Evolutionary conservation across 2,329 filamentous ascomycete species (phyloP).

Genomic region (Alternaria incomplexa): DNA sequence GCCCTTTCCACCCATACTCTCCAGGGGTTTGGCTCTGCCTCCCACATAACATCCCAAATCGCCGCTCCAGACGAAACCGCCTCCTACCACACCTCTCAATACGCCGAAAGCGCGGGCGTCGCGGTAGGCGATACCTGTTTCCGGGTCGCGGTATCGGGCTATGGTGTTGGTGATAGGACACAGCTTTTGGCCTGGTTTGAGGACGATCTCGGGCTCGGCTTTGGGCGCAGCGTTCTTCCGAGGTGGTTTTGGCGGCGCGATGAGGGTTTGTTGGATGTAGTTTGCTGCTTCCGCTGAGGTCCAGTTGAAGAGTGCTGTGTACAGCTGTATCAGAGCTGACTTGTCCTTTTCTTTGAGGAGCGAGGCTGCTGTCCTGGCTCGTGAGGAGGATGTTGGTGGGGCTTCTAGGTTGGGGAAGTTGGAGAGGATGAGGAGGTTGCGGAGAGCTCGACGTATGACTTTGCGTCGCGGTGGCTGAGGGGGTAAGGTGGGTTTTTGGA

Average conservation of each 20-base stretch:
- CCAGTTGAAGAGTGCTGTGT: slow-evolving; percentile 50
- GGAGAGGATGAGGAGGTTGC: slow-evolving; percentile 64
- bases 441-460: slow-evolving; percentile 59
- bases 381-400: slow-evolving; percentile 36
- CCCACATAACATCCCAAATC: slow-evolving; percentile 86
- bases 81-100: slow-evolving; percentile 74
- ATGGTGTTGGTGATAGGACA: slow-evolving; percentile 85
- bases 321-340: slow-evolving; percentile 63
- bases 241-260: slow-evolving; percentile 49
- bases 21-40: slow-evolving; percentile 48
- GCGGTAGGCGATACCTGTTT: slow-evolving; percentile 80
- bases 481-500: slow-evolving; percentile 26
- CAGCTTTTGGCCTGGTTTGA: slow-evolving; percentile 40
- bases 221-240: slow-evolving; percentile 39
- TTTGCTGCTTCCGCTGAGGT: slow-evolving; percentile 32
- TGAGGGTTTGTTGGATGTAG: slow-evolving; percentile 50
- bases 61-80: slow-evolving; percentile 82
- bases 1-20: slow-evolving; percentile 36
- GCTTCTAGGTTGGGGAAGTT: slow-evolving; percentile 52
- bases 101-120: slow-evolving; percentile 82
- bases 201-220: slow-evolving; percentile 20
- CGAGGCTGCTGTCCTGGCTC: slow-evolving; percentile 58
- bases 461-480: slow-evolving; percentile 35
- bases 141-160: slow-evolving; percentile 83
- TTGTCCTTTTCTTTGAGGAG: slow-evolving; percentile 43